These are phyloP conservation scores for Golubevia sp. DNA, from an alignment of 1,284 basidiomycete genomes.

Conservation along the genomic window DNA sequence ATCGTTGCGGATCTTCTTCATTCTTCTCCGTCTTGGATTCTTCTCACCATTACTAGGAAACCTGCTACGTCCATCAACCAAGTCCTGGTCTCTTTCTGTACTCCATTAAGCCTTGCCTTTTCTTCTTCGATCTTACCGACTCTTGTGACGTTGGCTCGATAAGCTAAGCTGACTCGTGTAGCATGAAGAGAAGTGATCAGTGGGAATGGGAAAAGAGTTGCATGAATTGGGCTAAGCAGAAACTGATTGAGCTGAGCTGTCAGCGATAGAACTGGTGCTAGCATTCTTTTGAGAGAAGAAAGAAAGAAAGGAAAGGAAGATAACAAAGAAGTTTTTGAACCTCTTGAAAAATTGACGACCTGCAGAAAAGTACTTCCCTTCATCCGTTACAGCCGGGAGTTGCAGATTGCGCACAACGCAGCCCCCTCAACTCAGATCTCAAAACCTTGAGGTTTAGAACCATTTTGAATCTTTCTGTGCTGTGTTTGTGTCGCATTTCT, in stretches of 20 bases:
- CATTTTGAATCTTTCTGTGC: too few species aligned
- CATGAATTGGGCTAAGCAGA: slow-evolving; percentile 24
- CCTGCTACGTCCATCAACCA: slow-evolving; percentile 28
- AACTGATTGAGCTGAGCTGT: slow-evolving; percentile 26
- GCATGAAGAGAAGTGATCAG: slow-evolving; percentile 37
- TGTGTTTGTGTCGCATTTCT: too few species aligned
- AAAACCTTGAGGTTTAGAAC: too few species aligned
- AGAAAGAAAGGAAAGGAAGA: too few species aligned
- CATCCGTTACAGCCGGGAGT: too few species aligned
- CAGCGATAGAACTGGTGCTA: slow-evolving; percentile 20
- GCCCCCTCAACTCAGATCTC: too few species aligned
- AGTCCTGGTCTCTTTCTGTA: neutral
- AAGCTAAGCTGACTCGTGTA: slow-evolving; percentile 32
- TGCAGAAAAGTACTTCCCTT: too few species aligned
- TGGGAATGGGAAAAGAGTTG: slow-evolving; percentile 35
- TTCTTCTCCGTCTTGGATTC: too few species aligned
- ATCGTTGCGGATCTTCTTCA: too few species aligned
- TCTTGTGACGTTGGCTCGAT: neutral
- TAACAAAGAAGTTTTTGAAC: too few species aligned
- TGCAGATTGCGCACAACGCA: too few species aligned
- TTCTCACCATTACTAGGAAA: slow-evolving; percentile 41
- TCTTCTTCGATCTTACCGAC: slow-evolving; percentile 11
- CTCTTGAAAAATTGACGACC: too few species aligned
- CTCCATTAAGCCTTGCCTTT: slow-evolving; percentile 9
- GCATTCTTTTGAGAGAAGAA: slow-evolving; percentile 12